Conservation (phyloP, 768 basidiomycete genomes). For the Lentinula raphanica region DNA sequence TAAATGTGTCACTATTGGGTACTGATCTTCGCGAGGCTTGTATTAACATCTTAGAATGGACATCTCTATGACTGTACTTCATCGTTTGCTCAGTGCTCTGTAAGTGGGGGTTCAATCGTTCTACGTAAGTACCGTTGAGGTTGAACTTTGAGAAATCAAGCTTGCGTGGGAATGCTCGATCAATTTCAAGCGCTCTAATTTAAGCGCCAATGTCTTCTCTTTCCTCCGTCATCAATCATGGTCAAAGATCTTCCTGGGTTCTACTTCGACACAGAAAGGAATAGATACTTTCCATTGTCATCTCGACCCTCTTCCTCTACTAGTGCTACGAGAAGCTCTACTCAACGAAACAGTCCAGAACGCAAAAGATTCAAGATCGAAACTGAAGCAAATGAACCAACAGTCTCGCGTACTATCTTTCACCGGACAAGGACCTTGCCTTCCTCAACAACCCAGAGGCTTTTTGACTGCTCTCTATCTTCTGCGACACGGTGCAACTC, state of each 20-base stretch:
- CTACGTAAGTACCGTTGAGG: too few relatives aligned
- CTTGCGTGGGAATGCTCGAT: too few relatives aligned
- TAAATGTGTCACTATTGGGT: conserved; percentile 44
- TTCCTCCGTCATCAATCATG: conserved; percentile 29
- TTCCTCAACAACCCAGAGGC: not conserved
- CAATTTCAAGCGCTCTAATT: too few relatives aligned
- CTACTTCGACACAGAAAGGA: conserved; percentile 45
- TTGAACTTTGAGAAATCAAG: too few relatives aligned
- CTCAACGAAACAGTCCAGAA: not conserved
- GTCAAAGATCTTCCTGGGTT: conserved; percentile 50
- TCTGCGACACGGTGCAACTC: not conserved
- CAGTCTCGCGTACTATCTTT: not conserved
- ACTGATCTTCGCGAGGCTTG: too few relatives aligned
- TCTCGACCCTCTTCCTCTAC: conserved; percentile 28
- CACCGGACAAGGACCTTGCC: not conserved
- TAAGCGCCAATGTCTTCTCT: not conserved
- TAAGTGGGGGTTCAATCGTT: too few relatives aligned
- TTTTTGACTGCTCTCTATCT: not conserved
- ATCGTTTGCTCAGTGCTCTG: too few relatives aligned
- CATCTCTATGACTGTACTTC: too few relatives aligned
- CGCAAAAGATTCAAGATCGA: not conserved
- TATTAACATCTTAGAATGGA: too few relatives aligned
- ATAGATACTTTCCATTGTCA: conserved; percentile 54
- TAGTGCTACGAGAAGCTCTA: not conserved
- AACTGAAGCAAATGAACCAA: not conserved